These are phyloP conservation scores for Fusarium xyrophilum DNA, from an alignment of 2,329 filamentous ascomycete species.

Conservation along the genomic window DNA sequence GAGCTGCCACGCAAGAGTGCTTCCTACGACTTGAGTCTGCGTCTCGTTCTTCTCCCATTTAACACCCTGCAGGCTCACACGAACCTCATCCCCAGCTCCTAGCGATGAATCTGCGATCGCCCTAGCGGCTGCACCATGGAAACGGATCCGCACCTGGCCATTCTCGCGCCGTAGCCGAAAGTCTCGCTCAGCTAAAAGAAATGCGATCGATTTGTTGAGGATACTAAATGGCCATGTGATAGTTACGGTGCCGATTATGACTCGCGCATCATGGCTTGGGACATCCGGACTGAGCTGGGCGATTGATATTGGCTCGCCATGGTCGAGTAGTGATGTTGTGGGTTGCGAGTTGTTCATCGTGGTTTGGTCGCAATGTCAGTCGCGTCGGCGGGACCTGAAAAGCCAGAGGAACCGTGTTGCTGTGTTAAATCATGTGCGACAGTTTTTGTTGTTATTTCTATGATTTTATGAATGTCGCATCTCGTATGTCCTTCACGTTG, in stretches of 20 bases:
- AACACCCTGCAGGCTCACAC: conserved; percentile 72
- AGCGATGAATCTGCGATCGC: conserved; percentile 71
- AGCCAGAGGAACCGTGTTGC: neutral
- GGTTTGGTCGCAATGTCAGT: conserved; percentile 20
- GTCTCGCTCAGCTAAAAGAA: conserved; percentile 85
- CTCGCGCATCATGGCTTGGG: conserved; percentile 48
- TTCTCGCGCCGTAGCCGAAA: conserved; percentile 77
- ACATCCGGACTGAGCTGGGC: conserved; percentile 61
- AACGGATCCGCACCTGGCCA: conserved; percentile 82
- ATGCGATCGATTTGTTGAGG: conserved; percentile 73
- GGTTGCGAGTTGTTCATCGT: conserved; percentile 40
- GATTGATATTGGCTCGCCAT: conserved; percentile 57
- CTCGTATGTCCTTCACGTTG: neutral
- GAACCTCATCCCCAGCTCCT: conserved; percentile 79
- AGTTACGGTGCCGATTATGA: conserved; percentile 76
- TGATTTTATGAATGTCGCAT: conserved; percentile 5
- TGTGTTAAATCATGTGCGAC: conserved; percentile 17
- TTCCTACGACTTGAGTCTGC: conserved; percentile 56
- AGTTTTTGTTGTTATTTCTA: neutral
- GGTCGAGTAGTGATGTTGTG: conserved; percentile 36
- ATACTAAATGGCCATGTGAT: conserved; percentile 93
- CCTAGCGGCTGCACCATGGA: conserved; percentile 73
- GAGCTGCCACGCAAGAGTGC: conserved; percentile 65
- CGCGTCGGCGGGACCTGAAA: conserved; percentile 27
- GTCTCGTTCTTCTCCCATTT: conserved; percentile 66